Base-by-base conservation (phyloP, 2,329 filamentous ascomycete genomes). In the Cladobotryum mycophilum region DNA sequence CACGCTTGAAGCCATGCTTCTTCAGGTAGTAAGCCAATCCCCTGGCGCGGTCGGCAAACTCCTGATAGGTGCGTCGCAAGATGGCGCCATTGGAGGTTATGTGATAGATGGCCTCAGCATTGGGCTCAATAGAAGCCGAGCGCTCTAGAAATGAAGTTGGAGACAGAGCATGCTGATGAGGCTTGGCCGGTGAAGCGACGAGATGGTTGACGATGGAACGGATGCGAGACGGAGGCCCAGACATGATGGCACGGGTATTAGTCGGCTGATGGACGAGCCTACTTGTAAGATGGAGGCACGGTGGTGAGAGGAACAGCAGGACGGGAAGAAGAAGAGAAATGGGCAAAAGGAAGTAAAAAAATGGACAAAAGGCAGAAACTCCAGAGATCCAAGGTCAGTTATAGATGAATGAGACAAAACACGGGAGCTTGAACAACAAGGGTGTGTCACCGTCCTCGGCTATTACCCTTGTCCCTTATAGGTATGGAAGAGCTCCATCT, bases 1-100 rank as follows among this genome's bases (percentile, higher is more conserved):
- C 86, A 53, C 88, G 79, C 61, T 82, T 85, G 62, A 82, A 83
- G 4, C 80, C 78, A 63, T 88, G 81, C 66, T 88, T 88, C 59
- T 80, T 80, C 51, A 99, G 66, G 66, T 86, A 97, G 70, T 95
- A 97, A 13, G 90, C 91, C 15, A 99, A 73, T 1, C 92, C 93
- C 40, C 88, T 75, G 3, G 91, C 88, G 41, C 93, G 88, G 63
- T 96, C 88, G 14, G 93, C 88, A 53, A 90, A 83, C 62, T 93
- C 85, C 52, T 76, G 74, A 65, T 99, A 99, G 3, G 81, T 85
- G 52, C 91, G 81, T 34, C 86, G 81, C 34, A 97, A 71, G 22
- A 85, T 73, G 60, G 83, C 80, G 60, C 83, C 81, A 67, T 93
- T 91, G 54, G 85, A 77, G 0, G 90, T 95, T 49, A 89, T 74